These are phyloP conservation scores for Trypanosoma scelopori DNA, from an alignment of 208 protist genomes.

Conservation along the genomic window DNA sequence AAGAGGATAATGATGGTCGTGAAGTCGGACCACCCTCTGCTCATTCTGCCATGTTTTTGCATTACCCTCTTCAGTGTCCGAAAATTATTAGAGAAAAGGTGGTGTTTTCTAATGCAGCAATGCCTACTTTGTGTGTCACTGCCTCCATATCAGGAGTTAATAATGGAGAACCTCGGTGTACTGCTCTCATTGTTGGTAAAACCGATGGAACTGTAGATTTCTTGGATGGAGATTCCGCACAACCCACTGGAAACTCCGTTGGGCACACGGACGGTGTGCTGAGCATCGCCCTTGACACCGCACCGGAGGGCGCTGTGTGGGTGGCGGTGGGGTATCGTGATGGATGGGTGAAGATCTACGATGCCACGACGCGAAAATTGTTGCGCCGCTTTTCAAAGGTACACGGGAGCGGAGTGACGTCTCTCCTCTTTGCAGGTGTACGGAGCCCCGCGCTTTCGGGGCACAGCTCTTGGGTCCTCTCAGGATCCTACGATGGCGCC, in stretches of 20 bases:
- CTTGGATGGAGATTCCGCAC: constrained; percentile 30
- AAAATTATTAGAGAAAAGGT: constrained; percentile 32
- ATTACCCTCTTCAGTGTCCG: constrained; percentile 37
- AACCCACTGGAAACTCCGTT: constrained; percentile 32
- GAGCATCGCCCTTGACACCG: constrained; percentile 32
- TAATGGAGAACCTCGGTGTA: neutral
- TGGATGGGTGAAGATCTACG: constrained; percentile 83
- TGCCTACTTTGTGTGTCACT: constrained; percentile 33
- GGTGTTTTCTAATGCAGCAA: constrained; percentile 31
- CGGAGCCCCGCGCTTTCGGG: constrained; percentile 32
- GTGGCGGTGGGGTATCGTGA: constrained; percentile 79
- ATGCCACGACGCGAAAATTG: constrained; percentile 57
- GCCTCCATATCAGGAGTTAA: constrained; percentile 4
- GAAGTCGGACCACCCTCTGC: neutral
- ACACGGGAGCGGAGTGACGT: constrained; percentile 66
- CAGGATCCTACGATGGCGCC: constrained; percentile 66
- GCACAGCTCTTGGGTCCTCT: constrained; percentile 55
- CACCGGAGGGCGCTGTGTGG: constrained; percentile 36
- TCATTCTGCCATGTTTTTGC: constrained; percentile 19
- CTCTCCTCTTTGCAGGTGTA: constrained; percentile 57
- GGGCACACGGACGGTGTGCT: constrained; percentile 60
- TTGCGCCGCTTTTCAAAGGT: constrained; percentile 65
- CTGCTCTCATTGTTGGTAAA: constrained; percentile 51
- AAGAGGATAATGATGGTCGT: neutral
- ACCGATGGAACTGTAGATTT: constrained; percentile 69